These are phyloP conservation scores for Taphrina deformans DNA, from an alignment of 1,139 yeast species.

Conservation along the genomic window DNA sequence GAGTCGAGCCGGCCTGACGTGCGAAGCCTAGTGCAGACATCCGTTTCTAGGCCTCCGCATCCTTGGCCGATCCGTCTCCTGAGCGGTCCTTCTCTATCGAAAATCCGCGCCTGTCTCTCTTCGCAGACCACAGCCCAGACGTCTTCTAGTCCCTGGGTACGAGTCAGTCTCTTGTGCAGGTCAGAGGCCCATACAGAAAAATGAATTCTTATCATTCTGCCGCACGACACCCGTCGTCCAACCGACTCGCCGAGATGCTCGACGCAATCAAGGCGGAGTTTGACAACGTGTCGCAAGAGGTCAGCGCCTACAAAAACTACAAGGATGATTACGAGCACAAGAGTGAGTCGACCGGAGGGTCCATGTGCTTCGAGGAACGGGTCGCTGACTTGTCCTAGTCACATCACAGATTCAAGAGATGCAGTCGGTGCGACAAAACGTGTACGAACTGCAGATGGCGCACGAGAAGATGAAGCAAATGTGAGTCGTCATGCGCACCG, in stretches of 20 bases:
- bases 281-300: slow-evolving; percentile 81
- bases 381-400: slow-evolving; percentile 44
- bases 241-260: slow-evolving; percentile 69
- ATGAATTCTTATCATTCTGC: slow-evolving; percentile 28
- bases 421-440: slow-evolving; percentile 91
- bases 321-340: slow-evolving; percentile 92
- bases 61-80: neutral
- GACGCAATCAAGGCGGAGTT: slow-evolving; percentile 94
- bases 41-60: neutral
- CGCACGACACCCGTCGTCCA: slow-evolving; percentile 42
- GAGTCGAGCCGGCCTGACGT: no score
- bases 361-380: neutral
- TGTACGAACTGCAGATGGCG: slow-evolving; percentile 88
- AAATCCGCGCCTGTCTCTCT: neutral
- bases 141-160: no score
- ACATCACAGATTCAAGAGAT: slow-evolving; percentile 91
- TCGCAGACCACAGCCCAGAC: no score
- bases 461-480: slow-evolving; percentile 95
- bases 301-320: slow-evolving; percentile 80
- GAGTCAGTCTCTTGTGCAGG: neutral
- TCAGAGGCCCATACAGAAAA: neutral
- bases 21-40: neutral
- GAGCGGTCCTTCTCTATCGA: neutral
- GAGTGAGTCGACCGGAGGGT: slow-evolving; percentile 43
- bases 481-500: slow-evolving; percentile 14